phyloP scores from a whole-genome alignment of 306 rosid genomes.

The Vigna reflexopilosa region DNA sequence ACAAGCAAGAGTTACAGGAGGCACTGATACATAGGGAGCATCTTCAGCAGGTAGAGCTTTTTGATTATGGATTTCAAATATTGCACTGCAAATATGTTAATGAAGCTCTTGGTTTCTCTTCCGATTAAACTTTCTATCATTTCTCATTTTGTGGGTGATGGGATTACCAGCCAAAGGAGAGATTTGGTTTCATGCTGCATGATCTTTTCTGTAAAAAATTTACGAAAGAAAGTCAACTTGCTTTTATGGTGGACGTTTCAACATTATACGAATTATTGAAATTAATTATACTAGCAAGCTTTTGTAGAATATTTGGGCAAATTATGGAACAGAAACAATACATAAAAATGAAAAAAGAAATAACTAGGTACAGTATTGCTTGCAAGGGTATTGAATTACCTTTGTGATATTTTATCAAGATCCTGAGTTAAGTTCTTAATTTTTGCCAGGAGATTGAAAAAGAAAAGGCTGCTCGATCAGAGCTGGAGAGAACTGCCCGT shows the following conservation, averaged over 20 bases:
- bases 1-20: conserved; percentile 95
- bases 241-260: conserved; percentile 35
- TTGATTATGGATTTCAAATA: conserved; percentile 30
- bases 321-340: conserved; percentile 35
- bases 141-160: conserved; percentile 28
- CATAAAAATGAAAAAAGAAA: conserved; percentile 19
- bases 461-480: conserved; percentile 90
- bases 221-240: conserved; percentile 40
- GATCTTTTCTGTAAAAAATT: conserved; percentile 23
- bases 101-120: conserved; percentile 32
- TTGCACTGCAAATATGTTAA: conserved; percentile 30
- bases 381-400: conserved; percentile 23
- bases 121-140: conserved; percentile 24
- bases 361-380: conserved; percentile 21
- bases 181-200: conserved; percentile 24
- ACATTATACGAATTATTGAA: conserved; percentile 29
- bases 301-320: conserved; percentile 32
- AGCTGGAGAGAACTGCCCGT: conserved; percentile 79
- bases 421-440: conserved; percentile 43
- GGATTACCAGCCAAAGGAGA: conserved; percentile 19
- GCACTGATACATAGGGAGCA: conserved; percentile 81
- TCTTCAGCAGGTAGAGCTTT: conserved; percentile 85
- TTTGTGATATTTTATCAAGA: conserved; percentile 21
- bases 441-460: conserved; percentile 83
- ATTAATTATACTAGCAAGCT: conserved; percentile 28